Conservation (phyloP, 176 grass and related monocot genomes). For the Calamus simplicifolius region DNA sequence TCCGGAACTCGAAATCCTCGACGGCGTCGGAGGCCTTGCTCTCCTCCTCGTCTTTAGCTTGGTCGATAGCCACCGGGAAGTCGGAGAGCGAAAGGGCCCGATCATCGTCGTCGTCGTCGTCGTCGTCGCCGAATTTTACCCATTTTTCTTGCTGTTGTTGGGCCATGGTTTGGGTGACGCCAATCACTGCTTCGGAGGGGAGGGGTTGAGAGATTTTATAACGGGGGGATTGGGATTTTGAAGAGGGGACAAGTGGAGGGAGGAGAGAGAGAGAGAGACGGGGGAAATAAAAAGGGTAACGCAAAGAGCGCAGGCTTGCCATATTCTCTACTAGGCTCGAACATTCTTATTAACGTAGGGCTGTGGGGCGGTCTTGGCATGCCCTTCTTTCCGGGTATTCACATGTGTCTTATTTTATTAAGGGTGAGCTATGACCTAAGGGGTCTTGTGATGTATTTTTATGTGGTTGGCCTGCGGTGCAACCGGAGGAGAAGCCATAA, state of each 20-base stretch:
- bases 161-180: conserved; percentile 4
- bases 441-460: background rate
- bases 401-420: background rate
- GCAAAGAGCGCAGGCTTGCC: too few relatives aligned
- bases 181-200: too few relatives aligned
- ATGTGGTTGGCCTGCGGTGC: too few relatives aligned
- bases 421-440: background rate
- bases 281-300: too few relatives aligned
- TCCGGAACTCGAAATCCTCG: conserved; percentile 35
- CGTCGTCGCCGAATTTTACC: conserved; percentile 8
- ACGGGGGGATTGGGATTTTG: background rate
- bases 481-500: too few relatives aligned
- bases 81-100: conserved; percentile 28
- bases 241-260: too few relatives aligned
- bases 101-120: conserved; percentile 12
- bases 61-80: conserved; percentile 10
- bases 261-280: too few relatives aligned
- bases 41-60: background rate
- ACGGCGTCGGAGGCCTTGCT: background rate
- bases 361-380: conserved; percentile 5
- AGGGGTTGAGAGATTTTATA: background rate
- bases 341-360: background rate
- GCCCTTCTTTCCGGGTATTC: background rate
- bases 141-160: conserved; percentile 13
- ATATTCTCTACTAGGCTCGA: too few relatives aligned